Conservation (phyloP, 495 filamentous ascomycete species). For the Pyrenopolyporus hunteri region DNA sequence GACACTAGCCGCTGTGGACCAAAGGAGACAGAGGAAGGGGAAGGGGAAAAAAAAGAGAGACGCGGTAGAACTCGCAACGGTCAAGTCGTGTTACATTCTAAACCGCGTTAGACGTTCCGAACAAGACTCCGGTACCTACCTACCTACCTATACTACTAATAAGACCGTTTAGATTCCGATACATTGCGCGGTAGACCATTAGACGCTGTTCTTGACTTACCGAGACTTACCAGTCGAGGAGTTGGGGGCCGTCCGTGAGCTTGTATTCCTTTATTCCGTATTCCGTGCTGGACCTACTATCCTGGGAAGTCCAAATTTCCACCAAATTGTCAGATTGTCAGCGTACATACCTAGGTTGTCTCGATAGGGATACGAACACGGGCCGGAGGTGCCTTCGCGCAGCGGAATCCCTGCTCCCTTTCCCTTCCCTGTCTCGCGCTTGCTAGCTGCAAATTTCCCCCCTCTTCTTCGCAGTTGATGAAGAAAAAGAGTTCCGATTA, state of each 20-base stretch:
- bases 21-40: no score
- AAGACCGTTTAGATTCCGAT: conserved; percentile 26
- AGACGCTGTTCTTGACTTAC: background rate
- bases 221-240: conserved; percentile 21
- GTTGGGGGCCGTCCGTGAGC: conserved; percentile 32
- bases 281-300: conserved; percentile 16
- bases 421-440: conserved; percentile 16
- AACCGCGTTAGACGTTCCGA: conserved; percentile 22
- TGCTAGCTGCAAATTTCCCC: conserved; percentile 18
- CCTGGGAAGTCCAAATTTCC: conserved; percentile 21
- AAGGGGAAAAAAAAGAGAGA: no score
- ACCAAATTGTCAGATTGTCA: conserved; percentile 18
- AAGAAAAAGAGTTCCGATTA: conserved; percentile 21
- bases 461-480: background rate
- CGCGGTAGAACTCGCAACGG: conserved; percentile 22
- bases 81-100: conserved; percentile 18
- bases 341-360: conserved; percentile 12
- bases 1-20: background rate
- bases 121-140: conserved; percentile 9
- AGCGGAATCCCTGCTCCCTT: conserved; percentile 18
- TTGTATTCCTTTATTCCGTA: background rate
- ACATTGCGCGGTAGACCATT: no score
- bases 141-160: background rate
- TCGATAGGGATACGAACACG: conserved; percentile 33
- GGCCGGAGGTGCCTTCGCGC: conserved; percentile 11